These are phyloP conservation scores for Amanita phalloides DNA, from an alignment of 768 basidiomycete genomes.

Conservation along the genomic window DNA sequence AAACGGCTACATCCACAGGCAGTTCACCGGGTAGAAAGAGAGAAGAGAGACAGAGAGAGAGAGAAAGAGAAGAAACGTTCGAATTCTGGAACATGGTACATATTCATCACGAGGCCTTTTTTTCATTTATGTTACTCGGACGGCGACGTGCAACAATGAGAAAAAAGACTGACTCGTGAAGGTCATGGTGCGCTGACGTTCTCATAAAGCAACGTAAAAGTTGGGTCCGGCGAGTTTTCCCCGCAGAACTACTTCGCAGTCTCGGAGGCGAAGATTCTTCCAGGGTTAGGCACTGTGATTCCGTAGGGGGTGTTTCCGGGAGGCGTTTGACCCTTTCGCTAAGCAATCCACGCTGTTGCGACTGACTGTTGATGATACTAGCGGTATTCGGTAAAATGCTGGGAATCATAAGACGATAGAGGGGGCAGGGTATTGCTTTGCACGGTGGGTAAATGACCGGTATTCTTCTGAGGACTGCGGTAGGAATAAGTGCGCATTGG, in stretches of 20 bases:
- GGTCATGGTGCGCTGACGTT: not conserved
- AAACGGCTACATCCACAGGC: no score
- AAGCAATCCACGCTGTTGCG: slow-evolving; percentile 11
- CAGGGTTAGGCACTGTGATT: not conserved
- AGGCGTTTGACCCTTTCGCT: not conserved
- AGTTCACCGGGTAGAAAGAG: no score
- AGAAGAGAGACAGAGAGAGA: no score
- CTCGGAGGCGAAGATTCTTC: not conserved
- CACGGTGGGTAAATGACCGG: slow-evolving; percentile 7
- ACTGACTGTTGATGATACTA: slow-evolving; percentile 16
- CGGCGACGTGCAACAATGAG: no score
- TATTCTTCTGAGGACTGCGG: not conserved
- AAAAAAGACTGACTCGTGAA: not conserved
- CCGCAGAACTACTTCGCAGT: not conserved
- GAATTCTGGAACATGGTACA: no score
- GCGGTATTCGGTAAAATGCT: slow-evolving; percentile 25
- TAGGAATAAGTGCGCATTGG: not conserved
- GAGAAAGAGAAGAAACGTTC: no score
- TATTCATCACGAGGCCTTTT: no score
- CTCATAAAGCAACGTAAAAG: not conserved
- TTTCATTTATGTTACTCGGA: no score
- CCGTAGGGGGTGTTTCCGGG: not conserved
- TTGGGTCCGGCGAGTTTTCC: not conserved
- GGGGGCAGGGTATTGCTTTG: slow-evolving; percentile 28
- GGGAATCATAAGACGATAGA: slow-evolving; percentile 22